Evolutionary conservation across 768 basidiomycete species (phyloP).

Genomic region (Scleroderma bovista): DNA sequence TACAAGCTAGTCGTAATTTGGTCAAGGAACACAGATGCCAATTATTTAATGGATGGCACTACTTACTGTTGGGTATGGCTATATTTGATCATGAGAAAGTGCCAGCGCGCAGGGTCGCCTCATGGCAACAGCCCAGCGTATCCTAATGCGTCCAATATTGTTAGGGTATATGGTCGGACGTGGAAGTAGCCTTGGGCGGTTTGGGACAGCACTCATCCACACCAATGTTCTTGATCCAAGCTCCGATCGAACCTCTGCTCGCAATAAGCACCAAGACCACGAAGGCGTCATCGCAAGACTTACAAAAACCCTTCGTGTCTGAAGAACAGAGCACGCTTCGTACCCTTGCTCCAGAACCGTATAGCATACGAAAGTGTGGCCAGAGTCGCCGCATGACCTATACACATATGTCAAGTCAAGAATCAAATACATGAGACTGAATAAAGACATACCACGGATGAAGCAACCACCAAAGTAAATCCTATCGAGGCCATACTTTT

Average conservation of each 20-base stretch:
- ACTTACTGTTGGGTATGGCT: slow-evolving; percentile 15
- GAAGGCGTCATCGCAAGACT: slow-evolving; percentile 31
- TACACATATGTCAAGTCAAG: slow-evolving; percentile 12
- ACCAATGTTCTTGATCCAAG: slow-evolving; percentile 96
- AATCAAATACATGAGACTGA: neutral
- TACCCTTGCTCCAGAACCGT: slow-evolving; percentile 98
- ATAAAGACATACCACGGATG: slow-evolving; percentile 73
- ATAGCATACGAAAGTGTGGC: slow-evolving; percentile 98
- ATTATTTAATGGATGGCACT: neutral
- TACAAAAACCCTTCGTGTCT: slow-evolving; percentile 97
- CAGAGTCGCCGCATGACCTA: slow-evolving; percentile 95
- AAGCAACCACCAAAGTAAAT: slow-evolving; percentile 99
- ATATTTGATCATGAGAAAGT: slow-evolving; percentile 22
- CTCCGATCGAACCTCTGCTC: slow-evolving; percentile 84
- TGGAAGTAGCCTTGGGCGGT: slow-evolving; percentile 4
- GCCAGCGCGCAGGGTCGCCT: slow-evolving; percentile 18
- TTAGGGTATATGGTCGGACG: neutral
- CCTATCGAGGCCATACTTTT: slow-evolving; percentile 92
- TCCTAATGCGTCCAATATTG: neutral
- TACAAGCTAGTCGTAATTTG: too few relatives aligned
- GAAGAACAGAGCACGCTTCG: slow-evolving; percentile 92
- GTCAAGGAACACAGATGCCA: slow-evolving; percentile 4
- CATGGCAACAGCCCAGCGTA: slow-evolving; percentile 18
- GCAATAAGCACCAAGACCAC: neutral
- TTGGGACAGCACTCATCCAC: slow-evolving; percentile 23